Base-by-base conservation (phyloP, 164 flowering plant genomes). In the Litsea cubeba region DNA sequence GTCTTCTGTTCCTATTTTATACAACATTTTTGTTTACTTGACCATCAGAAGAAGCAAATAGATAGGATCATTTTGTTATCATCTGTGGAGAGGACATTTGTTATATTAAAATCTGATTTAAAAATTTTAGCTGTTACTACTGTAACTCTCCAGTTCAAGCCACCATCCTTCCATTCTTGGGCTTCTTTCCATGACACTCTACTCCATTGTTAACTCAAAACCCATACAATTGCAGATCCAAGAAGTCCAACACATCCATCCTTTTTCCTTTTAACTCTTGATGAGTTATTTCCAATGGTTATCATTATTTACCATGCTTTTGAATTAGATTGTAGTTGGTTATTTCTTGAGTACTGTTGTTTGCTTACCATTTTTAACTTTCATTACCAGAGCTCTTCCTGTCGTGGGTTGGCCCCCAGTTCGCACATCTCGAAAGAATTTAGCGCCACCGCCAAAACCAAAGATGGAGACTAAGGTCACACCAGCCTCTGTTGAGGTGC, bases 341-440 rank as follows among this genome's bases (percentile, higher is more conserved):
- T 6, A 63, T 63, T 24, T 63, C 14, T 25, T 1, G 4, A 63
- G 66, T 8, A 40, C 46, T 7, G 10, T 40, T 5, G 10, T 8
- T 40, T 40, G 46, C 46, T 40, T 40, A 40, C 46, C 46, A 40
- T 63, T 66, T 28, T 18, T 15, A 26, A 14, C 17, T 12, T 26
- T 25, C 46, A 20, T 24, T 75, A 69, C 18, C 51, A 75, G 77
- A 75, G 72, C 68, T 75, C 72, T 72, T 69, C 72, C 77, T 8
- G 69, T 75, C 8, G 77, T 75, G 23, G 77, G 77, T 63, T 75
- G 77, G 77, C 77, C 77, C 17, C 77, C 73, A 65, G 62, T 75
- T 24, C 49, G 72, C 18, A 20, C 69, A 8, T 75, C 62, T 26
- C 57, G 77, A 12, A 75, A 71, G 72, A 75, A 75, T 49, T 46